Base-by-base conservation (phyloP, 192 early-diverging fungal genomes). In the Umbelopsis ramanniana region DNA sequence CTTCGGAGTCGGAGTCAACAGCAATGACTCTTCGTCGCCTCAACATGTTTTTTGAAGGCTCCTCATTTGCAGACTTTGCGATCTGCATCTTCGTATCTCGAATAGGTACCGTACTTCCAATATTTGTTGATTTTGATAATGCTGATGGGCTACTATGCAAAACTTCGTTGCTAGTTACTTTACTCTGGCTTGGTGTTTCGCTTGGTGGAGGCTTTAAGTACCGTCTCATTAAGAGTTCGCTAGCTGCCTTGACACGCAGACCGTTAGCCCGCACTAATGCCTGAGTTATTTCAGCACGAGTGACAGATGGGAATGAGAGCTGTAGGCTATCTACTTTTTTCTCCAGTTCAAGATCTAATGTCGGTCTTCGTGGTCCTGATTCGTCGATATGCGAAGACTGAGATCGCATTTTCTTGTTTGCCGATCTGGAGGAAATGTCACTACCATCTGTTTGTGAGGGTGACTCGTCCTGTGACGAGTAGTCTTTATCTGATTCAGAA, bases 341-440 rank as follows among this genome's bases (percentile, higher is more conserved):
- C 17, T 75, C 74, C 0, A 67, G 45, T 22, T 70, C 68, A n/a
- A 23, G 24, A 22, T 75, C 57, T 0, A 52, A 24, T 43, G 52
- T 46, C 23, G 47, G 48, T 22, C 37, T 33, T 5, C 12, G 0
- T 0, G 52, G 50, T 8, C 22, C 22, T 7, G 11, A 19, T 38
- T 46, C 33, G 24, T 46, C 60, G 46, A 33, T 66, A 48, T 35
- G 11, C 12, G n/a, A 17, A 15, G 46, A 5, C 2, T 37, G 67
- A 17, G 24, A 17, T 8, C 67, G 67, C 45, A 26, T 17, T 17
- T 22, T 52, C 43, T 52, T 69, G 24, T 8, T 47, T 35, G 19
- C 19, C 0, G 24, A 45, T 53, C 50, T 23, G 9, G 33, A 23
- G 19, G 26, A 22, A 21, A 33, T 33, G 12, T 53, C 45, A 10